phyloP scores from a whole-genome alignment of 1,139 yeast species.

The Zygoascus sp. region DNA sequence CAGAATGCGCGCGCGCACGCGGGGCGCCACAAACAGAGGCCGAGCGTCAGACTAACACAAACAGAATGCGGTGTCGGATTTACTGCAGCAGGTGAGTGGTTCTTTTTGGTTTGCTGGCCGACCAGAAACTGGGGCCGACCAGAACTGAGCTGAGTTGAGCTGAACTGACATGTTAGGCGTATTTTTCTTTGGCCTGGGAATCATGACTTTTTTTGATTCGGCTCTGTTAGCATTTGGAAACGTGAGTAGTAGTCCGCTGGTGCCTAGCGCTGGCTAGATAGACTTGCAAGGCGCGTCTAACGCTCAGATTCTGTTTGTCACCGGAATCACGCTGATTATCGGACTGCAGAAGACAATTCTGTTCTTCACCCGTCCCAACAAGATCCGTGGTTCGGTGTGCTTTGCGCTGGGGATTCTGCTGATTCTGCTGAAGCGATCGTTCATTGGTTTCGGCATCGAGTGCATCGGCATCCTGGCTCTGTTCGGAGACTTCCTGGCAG shows the following conservation, averaged over 20 bases:
- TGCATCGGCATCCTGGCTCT: slow-evolving; percentile 81
- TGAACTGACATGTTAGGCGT: slow-evolving; percentile 35
- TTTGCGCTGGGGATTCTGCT: slow-evolving; percentile 70
- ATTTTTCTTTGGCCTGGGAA: slow-evolving; percentile 73
- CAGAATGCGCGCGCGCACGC: not conserved
- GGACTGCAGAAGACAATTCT: slow-evolving; percentile 81
- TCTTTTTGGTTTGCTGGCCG: too few species aligned
- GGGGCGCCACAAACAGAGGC: not conserved
- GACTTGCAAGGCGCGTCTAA: slow-evolving; percentile 47
- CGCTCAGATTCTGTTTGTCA: slow-evolving; percentile 52
- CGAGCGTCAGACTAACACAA: slow-evolving; percentile 6
- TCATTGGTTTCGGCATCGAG: slow-evolving; percentile 80
- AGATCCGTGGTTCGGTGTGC: slow-evolving; percentile 79
- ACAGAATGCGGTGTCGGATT: slow-evolving; percentile 90
- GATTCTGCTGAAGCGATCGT: slow-evolving; percentile 71
- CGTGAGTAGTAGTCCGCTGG: slow-evolving; percentile 37
- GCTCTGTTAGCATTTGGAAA: slow-evolving; percentile 89
- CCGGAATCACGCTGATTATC: slow-evolving; percentile 78
- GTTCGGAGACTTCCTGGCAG: slow-evolving; percentile 89
- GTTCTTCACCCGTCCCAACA: slow-evolving; percentile 83
- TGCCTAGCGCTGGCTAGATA: not conserved
- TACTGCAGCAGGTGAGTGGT: slow-evolving; percentile 66
- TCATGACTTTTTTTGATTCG: slow-evolving; percentile 81
- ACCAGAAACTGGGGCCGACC: too few species aligned
- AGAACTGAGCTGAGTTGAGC: not conserved